These are phyloP conservation scores for Solanum neorickii DNA, from an alignment of 257 asterid species.

Conservation along the genomic window DNA sequence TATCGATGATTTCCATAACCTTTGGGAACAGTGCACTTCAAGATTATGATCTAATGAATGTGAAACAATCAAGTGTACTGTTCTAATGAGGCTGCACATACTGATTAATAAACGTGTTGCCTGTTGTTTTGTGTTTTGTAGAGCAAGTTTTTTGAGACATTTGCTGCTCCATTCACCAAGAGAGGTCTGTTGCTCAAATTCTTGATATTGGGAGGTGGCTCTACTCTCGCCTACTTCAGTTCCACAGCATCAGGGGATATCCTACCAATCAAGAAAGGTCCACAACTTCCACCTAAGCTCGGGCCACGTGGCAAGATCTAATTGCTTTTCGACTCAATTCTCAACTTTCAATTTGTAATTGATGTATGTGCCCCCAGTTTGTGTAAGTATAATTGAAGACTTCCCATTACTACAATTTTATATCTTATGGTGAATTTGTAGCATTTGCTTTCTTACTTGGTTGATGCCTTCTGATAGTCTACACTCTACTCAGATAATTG, in stretches of 20 bases:
- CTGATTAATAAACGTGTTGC: not conserved
- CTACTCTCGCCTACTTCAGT: conserved; percentile 69
- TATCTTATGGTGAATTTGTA: not conserved
- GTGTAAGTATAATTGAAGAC: conserved; percentile 46
- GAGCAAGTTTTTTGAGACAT: conserved; percentile 95
- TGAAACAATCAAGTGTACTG: not conserved
- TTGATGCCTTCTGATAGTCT: not conserved
- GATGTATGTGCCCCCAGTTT: conserved; percentile 23
- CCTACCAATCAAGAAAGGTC: conserved; percentile 84
- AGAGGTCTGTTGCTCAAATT: conserved; percentile 89
- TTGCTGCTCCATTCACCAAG: conserved; percentile 96
- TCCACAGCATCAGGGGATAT: conserved; percentile 82
- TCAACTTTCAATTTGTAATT: conserved; percentile 5
- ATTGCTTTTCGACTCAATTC: not conserved
- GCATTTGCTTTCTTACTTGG: not conserved
- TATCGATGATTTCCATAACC: not conserved
- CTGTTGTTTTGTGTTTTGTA: conserved; percentile 4
- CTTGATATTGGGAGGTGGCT: conserved; percentile 83
- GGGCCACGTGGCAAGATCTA: conserved; percentile 86
- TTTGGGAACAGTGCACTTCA: not conserved
- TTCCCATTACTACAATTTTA: conserved; percentile 3
- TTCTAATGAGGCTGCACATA: not conserved
- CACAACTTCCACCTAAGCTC: conserved; percentile 78
- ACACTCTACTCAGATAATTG: not conserved
- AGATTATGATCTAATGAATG: not conserved